Evolutionary conservation across 352 stramenopile species (phyloP), one percentile per base, ranked within the genome.

Genomic region (Pythium plurisporium): DNA sequence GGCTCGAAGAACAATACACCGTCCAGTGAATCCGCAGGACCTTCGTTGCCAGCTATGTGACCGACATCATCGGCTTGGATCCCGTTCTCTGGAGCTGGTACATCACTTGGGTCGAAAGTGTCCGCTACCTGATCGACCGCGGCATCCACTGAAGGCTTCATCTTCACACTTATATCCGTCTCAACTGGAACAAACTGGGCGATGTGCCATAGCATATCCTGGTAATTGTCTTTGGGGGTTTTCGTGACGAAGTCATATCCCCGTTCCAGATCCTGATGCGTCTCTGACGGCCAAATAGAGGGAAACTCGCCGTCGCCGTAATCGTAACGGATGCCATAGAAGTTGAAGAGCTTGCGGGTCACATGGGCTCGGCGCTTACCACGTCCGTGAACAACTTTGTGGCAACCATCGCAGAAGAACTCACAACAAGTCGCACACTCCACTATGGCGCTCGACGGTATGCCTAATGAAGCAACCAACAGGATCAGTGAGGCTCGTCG

Each of bases 351-450:
- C 26, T 75, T 72, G 11, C 89, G 77, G 38, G 81, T 94, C 26
- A 65, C 33, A 65, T 98, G 94, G 1, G 62, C 22, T 4, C 72
- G 65, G 9, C 92, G 69, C 54, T 91, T 94, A 2, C 91, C 89
- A 17, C 79, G 82, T 15, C 70, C 74, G 56, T 97, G 89, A 15
- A 98, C 88, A 48, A 91, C 75, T 3, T 79, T 55, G 34, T 82
- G 86, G 59, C 92, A 98, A 51, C 78, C 55, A 38, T 78, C 67
- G 43, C 92, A 98, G 59, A 96, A 98, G 68, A 87, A 97, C 63
- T 98, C 92, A 37, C 73, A 66, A 60, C 91, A 98, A 2, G 81
- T 86, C 12, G 69, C 70, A 61, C 94, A 98, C 60, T 98, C 92
- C 30, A 96, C 67, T 46, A 72, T 73, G 11, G 79, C 83, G 48